phyloP scores from a whole-genome alignment of 2,329 filamentous ascomycete species.

The Akanthomyces uredinophilus region DNA sequence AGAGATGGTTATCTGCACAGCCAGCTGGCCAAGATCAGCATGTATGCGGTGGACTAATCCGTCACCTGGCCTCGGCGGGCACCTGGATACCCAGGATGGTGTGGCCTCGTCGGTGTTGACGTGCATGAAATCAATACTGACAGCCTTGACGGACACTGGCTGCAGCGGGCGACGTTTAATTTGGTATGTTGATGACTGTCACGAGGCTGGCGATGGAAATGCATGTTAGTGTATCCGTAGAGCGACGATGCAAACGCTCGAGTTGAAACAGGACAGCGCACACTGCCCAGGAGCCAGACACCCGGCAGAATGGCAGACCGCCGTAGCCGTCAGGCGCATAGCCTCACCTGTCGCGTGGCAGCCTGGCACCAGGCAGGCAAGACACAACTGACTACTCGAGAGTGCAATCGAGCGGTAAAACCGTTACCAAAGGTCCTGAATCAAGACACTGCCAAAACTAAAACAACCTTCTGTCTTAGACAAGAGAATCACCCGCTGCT shows the following conservation, averaged over 20 bases:
- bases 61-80: conserved; percentile 4
- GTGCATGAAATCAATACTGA: not conserved
- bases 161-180: not conserved
- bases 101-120: not conserved
- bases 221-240: conserved; percentile 6
- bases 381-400: not conserved
- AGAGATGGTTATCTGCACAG: not conserved
- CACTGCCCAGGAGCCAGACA: no score
- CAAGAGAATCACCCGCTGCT: conserved; percentile 6
- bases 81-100: not conserved
- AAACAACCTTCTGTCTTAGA: conserved; percentile 8
- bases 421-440: not conserved
- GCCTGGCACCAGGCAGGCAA: not conserved
- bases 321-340: not conserved
- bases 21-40: not conserved
- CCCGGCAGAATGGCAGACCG: conserved; percentile 1
- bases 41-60: conserved; percentile 5
- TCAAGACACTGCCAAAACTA: conserved; percentile 4
- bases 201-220: not conserved
- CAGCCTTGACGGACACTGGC: not conserved
- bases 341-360: conserved; percentile 1
- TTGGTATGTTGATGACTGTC: not conserved
- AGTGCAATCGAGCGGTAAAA: no score
- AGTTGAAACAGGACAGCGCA: not conserved
- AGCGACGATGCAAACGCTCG: not conserved